These are phyloP conservation scores for Hypsizygus ulmarius DNA, from an alignment of 1,284 basidiomycete species.

Conservation along the genomic window DNA sequence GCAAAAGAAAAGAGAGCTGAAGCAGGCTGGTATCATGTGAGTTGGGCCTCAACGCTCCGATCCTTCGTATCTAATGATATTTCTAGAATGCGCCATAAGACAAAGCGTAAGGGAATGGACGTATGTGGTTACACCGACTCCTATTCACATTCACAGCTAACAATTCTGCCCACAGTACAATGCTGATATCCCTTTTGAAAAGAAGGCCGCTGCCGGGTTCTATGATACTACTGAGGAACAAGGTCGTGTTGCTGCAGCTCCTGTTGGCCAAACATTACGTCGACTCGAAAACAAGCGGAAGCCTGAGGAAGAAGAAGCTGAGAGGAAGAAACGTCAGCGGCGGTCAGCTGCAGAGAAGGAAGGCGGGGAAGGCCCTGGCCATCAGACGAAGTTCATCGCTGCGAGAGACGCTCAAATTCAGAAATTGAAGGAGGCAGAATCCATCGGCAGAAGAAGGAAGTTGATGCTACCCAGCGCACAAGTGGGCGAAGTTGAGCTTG, in stretches of 20 bases:
- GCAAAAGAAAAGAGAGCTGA: slow-evolving; percentile 97
- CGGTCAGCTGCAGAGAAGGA: slow-evolving; percentile 63
- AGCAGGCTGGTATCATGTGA: slow-evolving; percentile 94
- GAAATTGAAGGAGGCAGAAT: slow-evolving; percentile 95
- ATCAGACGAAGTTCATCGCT: slow-evolving; percentile 90
- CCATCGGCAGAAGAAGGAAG: slow-evolving; percentile 86
- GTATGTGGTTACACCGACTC: slow-evolving; percentile 43
- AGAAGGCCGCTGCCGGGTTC: slow-evolving; percentile 93
- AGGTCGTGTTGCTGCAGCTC: slow-evolving; percentile 83
- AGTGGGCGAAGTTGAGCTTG: slow-evolving; percentile 93
- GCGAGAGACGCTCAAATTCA: slow-evolving; percentile 96
- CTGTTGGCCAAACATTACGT: slow-evolving; percentile 88
- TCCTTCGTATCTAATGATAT: slow-evolving; percentile 1
- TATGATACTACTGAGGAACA: slow-evolving; percentile 97
- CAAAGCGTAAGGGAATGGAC: slow-evolving; percentile 97
- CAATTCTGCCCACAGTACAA: slow-evolving; percentile 70
- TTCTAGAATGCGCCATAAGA: slow-evolving; percentile 77
- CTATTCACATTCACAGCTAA: slow-evolving; percentile 7
- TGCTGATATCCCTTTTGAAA: slow-evolving; percentile 98
- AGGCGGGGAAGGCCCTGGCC: slow-evolving; percentile 47
- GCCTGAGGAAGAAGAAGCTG: slow-evolving; percentile 85
- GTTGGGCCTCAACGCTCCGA: slow-evolving; percentile 25
- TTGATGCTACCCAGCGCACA: slow-evolving; percentile 88
- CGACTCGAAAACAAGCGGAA: slow-evolving; percentile 91
- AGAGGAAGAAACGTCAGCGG: slow-evolving; percentile 82